Evolutionary conservation across 176 grass and related monocot species (phyloP).

Genomic region (Thinopyrum elongatum): DNA sequence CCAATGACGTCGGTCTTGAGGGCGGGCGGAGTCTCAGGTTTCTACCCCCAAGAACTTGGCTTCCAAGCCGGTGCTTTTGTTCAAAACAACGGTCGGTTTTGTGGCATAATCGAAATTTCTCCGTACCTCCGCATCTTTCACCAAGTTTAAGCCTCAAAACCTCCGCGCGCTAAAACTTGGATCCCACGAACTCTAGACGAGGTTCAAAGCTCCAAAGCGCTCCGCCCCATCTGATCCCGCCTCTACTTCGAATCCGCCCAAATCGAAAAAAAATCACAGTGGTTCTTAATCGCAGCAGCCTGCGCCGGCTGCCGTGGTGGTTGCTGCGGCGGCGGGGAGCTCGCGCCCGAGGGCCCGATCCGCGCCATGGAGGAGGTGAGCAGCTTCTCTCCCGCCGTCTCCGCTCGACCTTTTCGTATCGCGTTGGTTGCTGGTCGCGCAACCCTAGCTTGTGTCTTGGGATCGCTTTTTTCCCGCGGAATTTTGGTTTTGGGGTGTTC

Average conservation of each 20-base stretch:
- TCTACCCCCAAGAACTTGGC: neutral
- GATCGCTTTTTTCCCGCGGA: neutral
- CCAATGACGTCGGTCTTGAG: accelerated
- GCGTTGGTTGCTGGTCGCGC: neutral
- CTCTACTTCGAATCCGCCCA: neutral
- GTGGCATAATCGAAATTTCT: neutral
- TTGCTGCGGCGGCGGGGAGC: neutral
- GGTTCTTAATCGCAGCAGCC: neutral
- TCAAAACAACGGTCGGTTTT: neutral
- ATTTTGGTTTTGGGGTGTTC: neutral
- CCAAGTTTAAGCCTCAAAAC: neutral
- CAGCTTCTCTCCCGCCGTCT: neutral
- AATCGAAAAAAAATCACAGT: neutral
- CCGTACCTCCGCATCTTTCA: too few relatives aligned
- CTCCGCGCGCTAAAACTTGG: neutral
- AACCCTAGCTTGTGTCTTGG: neutral
- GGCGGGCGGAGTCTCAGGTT: too few relatives aligned
- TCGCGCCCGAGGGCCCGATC: neutral
- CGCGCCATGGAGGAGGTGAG: conserved; percentile 5
- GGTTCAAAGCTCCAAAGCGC: neutral
- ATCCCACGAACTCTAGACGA: neutral
- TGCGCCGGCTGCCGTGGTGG: neutral
- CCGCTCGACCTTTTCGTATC: neutral
- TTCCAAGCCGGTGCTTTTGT: neutral
- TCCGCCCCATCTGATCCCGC: too few relatives aligned